Base-by-base conservation (phyloP, 2,329 filamentous ascomycete species). In the Hawksworthiomyces lignivorus region DNA sequence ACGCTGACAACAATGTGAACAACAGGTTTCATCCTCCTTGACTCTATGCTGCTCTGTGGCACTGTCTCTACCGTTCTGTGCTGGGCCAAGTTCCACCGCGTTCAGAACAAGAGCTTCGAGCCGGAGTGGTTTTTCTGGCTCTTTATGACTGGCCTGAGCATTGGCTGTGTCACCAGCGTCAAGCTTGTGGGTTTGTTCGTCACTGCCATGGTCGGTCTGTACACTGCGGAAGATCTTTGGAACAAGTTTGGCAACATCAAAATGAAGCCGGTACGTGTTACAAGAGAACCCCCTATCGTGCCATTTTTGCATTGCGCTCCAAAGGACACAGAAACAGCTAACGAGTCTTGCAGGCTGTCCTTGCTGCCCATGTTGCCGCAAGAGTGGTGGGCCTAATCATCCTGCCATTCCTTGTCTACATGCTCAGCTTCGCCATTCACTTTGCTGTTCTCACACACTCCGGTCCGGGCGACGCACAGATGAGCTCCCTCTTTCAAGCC, bases 401-500 rank as follows among this genome's bases (percentile, higher is more conserved):
- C 48, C 75, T 98, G 38, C 92, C 92, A 7, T 71, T 94, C 57
- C 68, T 90, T 45, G 87, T 98, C 55, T 98, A 98, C 69, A 82
- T 96, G 67, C 82, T 96, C 60, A 94, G 88, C 32, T 98, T 98
- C 63, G 94, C 85, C 54, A 67, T 95, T 41, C 92, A 98, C 67
- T 98, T 98, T 63, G 74, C 87, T 48, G 87, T 98, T 49, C 77
- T 98, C 45, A 87, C 94, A 63, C 90, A 87, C 66, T 90, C 83
- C 54, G 92, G 92, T 17, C 92, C 94, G 7, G 92, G 92, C 41
- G 92, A 98, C 68, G 92, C 92, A n/a, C 92, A 98, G 66, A 98
- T 98, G 92, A 96, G 89, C 68, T 98, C 92, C 20, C 78, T 98
- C 38, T 98, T 98, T 76, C 92, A 98, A 63, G 92, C 94, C 36